Evolutionary conservation across 805 yeast species (phyloP).

Genomic region (Brettanomyces nanus): DNA sequence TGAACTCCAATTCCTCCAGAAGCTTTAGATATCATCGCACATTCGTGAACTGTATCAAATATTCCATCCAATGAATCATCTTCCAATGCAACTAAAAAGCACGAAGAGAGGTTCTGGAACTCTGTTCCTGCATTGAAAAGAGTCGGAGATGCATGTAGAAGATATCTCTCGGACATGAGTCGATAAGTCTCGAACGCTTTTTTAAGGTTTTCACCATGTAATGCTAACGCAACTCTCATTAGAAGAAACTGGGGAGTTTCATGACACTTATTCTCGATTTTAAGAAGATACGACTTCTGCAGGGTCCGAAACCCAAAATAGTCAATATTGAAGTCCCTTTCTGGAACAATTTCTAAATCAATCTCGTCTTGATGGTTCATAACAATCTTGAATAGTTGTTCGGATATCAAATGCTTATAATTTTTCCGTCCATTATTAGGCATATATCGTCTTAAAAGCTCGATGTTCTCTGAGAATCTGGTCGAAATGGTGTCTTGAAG

Average conservation of each 20-base stretch:
- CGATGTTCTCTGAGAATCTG: conserved; percentile 65
- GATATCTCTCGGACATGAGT: conserved; percentile 77
- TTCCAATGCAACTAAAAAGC: conserved; percentile 85
- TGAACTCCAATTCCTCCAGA: conserved; percentile 96
- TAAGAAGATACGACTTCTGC: conserved; percentile 75
- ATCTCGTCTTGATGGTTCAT: conserved; percentile 49
- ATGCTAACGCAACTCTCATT: conserved; percentile 88
- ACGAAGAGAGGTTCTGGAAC: conserved; percentile 78
- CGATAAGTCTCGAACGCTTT: conserved; percentile 75
- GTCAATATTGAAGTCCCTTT: conserved; percentile 69
- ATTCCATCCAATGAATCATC: conserved; percentile 96
- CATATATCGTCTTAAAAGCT: conserved; percentile 50
- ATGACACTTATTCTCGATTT: conserved; percentile 54
- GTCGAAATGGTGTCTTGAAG: conserved; percentile 78
- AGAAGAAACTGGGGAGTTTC: conserved; percentile 91
- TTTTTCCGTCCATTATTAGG: conserved; percentile 57
- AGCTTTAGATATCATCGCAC: conserved; percentile 86
- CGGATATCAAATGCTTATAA: conserved; percentile 55
- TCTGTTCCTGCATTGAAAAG: conserved; percentile 90
- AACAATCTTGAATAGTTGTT: conserved; percentile 51
- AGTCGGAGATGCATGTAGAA: conserved; percentile 95
- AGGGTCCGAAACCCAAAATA: conserved; percentile 92
- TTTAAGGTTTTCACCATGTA: conserved; percentile 63
- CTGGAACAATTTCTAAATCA: conserved; percentile 59
- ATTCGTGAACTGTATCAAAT: conserved; percentile 76